These are phyloP conservation scores for Rhodomyrtus tomentosa DNA, from an alignment of 345 rosid genomes.

Conservation along the genomic window DNA sequence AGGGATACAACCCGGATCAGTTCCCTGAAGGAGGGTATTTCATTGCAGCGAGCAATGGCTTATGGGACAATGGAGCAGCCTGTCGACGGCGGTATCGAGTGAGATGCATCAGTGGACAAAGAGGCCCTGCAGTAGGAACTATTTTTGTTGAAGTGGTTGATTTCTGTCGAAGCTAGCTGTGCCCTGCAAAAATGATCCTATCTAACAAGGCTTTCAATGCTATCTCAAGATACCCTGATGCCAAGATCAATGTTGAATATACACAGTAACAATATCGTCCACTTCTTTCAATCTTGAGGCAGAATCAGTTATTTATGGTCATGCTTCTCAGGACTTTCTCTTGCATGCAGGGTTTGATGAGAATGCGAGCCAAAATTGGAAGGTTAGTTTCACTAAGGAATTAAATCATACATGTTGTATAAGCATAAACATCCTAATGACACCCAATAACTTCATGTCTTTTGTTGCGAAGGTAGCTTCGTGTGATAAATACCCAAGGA, in stretches of 20 bases:
- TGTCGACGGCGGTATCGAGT: slow-evolving; percentile 12
- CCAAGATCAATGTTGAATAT: slow-evolving; percentile 20
- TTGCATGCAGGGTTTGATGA: background rate
- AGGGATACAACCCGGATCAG: slow-evolving; percentile 3
- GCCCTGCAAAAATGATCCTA: slow-evolving; percentile 10
- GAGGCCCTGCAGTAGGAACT: slow-evolving; percentile 13
- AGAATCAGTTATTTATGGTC: background rate
- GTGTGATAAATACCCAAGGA: background rate
- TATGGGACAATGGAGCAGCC: slow-evolving; percentile 29
- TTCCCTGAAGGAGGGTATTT: slow-evolving; percentile 15
- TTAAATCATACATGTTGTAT: background rate
- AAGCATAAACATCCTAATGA: background rate
- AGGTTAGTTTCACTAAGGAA: background rate
- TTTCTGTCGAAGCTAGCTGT: slow-evolving; percentile 3
- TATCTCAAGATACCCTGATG: slow-evolving; percentile 1
- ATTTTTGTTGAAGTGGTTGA: slow-evolving; percentile 16
- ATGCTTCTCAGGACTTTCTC: background rate
- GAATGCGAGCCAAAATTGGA: background rate
- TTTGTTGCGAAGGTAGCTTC: background rate
- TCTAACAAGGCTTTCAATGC: slow-evolving; percentile 19
- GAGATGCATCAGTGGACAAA: slow-evolving; percentile 25
- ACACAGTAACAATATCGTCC: slow-evolving; percentile 5
- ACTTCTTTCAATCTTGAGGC: background rate
- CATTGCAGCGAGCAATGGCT: slow-evolving; percentile 16
- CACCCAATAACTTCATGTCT: background rate